These are phyloP conservation scores for Colletotrichum acutatum DNA, from an alignment of 2,329 filamentous ascomycete species.

Conservation along the genomic window DNA sequence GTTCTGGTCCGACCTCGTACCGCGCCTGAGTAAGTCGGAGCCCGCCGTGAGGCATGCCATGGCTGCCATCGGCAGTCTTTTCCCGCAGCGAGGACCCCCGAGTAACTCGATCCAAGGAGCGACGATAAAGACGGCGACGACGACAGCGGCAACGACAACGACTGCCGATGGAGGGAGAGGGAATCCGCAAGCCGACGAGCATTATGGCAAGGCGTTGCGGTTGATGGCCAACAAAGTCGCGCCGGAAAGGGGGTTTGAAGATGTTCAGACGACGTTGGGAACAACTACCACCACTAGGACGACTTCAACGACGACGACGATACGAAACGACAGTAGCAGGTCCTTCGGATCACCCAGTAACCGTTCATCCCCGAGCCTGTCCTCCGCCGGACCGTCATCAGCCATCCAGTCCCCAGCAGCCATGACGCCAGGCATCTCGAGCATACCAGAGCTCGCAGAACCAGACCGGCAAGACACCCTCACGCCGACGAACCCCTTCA, in stretches of 20 bases:
- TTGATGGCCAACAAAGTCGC: background rate
- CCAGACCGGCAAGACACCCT: background rate
- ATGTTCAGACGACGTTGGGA: background rate
- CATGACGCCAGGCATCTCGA: background rate
- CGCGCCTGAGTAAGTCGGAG: constrained; percentile 56
- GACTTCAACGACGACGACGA: background rate
- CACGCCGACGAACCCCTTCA: constrained; percentile 40
- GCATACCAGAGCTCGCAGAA: background rate
- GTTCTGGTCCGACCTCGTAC: constrained; percentile 58
- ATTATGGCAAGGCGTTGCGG: constrained; percentile 1
- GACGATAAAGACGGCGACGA: background rate
- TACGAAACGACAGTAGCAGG: background rate
- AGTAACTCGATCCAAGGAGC: constrained; percentile 32
- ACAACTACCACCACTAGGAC: background rate
- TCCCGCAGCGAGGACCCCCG: constrained; percentile 45
- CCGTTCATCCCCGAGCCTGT: constrained; percentile 12
- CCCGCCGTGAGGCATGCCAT: constrained; percentile 60
- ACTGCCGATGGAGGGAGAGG: background rate
- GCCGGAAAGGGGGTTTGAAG: background rate
- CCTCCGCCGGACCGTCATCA: background rate
- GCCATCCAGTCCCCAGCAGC: background rate
- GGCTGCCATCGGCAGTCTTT: constrained; percentile 58
- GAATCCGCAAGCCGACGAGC: background rate
- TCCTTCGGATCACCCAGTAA: constrained; percentile 6
- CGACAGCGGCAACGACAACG: background rate